phyloP scores from a whole-genome alignment of 192 early-diverging fungal genomes.

The Dissophora globulifera region DNA sequence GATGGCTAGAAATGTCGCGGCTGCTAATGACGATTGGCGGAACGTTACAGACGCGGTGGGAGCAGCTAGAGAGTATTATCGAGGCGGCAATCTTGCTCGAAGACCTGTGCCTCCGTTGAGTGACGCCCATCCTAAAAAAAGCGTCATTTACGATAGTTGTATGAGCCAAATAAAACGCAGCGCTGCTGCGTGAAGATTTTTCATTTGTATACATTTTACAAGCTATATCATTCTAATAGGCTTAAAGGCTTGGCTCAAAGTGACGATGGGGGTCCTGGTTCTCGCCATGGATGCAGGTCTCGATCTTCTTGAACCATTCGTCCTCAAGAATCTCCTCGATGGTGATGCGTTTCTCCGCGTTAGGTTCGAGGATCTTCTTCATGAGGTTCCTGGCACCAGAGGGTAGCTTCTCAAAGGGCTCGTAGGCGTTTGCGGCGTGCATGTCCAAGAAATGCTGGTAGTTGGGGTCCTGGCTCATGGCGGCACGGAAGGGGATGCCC shows the following conservation, averaged over 20 bases:
- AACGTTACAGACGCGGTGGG: conserved; percentile 32
- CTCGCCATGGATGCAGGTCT: conserved; percentile 64
- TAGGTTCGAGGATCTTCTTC: conserved; percentile 85
- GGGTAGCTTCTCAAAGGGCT: conserved; percentile 79
- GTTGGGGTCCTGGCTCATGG: conserved; percentile 70
- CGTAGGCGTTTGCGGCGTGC: conserved; percentile 64
- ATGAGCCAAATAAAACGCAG: too few species aligned
- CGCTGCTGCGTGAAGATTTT: too few species aligned
- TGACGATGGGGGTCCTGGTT: conserved; percentile 53
- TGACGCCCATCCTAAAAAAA: too few species aligned
- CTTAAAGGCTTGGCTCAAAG: conserved; percentile 24
- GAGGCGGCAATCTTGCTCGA: conserved; percentile 36
- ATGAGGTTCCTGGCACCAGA: conserved; percentile 76
- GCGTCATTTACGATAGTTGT: too few species aligned
- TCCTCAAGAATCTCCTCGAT: conserved; percentile 76
- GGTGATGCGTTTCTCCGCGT: conserved; percentile 73
- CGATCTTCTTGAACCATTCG: conserved; percentile 81
- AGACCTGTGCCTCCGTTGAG: conserved; percentile 23
- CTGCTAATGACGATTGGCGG: conserved; percentile 24
- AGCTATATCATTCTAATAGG: too few species aligned
- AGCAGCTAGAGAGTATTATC: conserved; percentile 25
- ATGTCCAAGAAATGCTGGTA: conserved; percentile 70
- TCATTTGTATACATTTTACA: too few species aligned
- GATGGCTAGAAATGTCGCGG: conserved; percentile 35
- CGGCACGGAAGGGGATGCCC: conserved; percentile 71